Evolutionary conservation across 2,329 filamentous ascomycete species (phyloP).

Genomic region (Chrysosporium keratinophilum): DNA sequence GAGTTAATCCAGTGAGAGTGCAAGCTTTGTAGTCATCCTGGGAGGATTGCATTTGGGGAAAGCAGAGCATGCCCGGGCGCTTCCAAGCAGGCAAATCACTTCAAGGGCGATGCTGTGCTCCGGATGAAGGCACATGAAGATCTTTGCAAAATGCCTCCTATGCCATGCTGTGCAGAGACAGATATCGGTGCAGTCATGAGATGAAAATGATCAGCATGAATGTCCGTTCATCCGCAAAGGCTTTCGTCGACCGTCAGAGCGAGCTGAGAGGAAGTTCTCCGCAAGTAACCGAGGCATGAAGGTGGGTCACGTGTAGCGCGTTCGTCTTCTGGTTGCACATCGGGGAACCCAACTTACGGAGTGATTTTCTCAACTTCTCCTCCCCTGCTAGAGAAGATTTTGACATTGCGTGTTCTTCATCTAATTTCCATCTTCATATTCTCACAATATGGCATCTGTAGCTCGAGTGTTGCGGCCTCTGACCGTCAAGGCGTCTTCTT

Average conservation of each 20-base stretch:
- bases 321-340: background rate
- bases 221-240: background rate
- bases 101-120: too few species aligned
- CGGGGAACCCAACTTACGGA: background rate
- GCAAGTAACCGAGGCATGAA: constrained; percentile 19
- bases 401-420: background rate
- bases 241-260: background rate
- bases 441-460: constrained; percentile 39
- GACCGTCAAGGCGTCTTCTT: constrained; percentile 30
- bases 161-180: too few species aligned
- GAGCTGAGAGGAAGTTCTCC: background rate
- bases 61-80: too few species aligned
- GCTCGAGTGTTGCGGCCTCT: constrained; percentile 39
- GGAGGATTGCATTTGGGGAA: too few species aligned
- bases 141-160: too few species aligned
- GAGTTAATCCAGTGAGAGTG: too few species aligned
- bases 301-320: constrained; percentile 7
- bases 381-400: constrained; percentile 6
- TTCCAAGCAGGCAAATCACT: too few species aligned
- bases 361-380: background rate
- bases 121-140: too few species aligned
- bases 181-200: too few species aligned
- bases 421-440: background rate
- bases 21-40: too few species aligned
- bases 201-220: background rate